A percentile compares a stretch with the other conserved stretches of the same genome.
Conservation (phyloP, 140 eudicot species). For the Anethum foeniculum region DNA sequence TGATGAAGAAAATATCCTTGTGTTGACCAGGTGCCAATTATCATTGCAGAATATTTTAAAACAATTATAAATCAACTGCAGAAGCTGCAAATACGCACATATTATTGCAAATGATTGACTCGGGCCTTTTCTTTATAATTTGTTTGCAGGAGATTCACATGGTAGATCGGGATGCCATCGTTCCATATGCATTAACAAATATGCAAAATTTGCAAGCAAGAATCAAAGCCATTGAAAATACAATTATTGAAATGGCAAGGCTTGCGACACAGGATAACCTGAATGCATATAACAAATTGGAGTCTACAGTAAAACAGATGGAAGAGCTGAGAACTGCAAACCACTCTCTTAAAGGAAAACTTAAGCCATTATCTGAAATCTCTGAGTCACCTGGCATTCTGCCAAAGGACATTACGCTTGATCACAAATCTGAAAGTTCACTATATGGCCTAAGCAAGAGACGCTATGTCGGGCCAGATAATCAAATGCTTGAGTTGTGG, state of each 20-base stretch:
- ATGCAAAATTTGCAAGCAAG: slow-evolving; percentile 48
- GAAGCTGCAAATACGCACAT: neutral
- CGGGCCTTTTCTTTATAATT: neutral
- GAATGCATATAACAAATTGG: slow-evolving; percentile 46
- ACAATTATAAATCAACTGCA: neutral
- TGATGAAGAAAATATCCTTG: neutral
- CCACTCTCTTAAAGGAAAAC: slow-evolving; percentile 27
- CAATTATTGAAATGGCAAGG: slow-evolving; percentile 48
- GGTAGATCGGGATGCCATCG: slow-evolving; percentile 10
- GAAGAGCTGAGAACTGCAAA: slow-evolving; percentile 48
- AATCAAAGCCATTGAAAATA: slow-evolving; percentile 45
- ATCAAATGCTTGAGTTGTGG: slow-evolving; percentile 52
- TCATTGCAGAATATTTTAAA: neutral
- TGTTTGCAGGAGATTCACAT: slow-evolving; percentile 35
- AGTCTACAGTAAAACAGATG: slow-evolving; percentile 48
- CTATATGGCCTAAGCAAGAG: slow-evolving; percentile 44
- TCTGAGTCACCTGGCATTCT: slow-evolving; percentile 28
- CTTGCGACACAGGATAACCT: slow-evolving; percentile 38
- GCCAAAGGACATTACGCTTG: slow-evolving; percentile 79
- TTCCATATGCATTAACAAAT: slow-evolving; percentile 27
- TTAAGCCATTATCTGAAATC: slow-evolving; percentile 48
- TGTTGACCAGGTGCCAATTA: neutral
- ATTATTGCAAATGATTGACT: neutral
- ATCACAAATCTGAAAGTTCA: slow-evolving; percentile 73
- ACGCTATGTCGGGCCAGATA: slow-evolving; percentile 28